A percentile compares a stretch with the other conserved stretches of the same genome.
Evolutionary conservation across 331 rosid species (phyloP).

Genomic region (Cydonia oblonga): DNA sequence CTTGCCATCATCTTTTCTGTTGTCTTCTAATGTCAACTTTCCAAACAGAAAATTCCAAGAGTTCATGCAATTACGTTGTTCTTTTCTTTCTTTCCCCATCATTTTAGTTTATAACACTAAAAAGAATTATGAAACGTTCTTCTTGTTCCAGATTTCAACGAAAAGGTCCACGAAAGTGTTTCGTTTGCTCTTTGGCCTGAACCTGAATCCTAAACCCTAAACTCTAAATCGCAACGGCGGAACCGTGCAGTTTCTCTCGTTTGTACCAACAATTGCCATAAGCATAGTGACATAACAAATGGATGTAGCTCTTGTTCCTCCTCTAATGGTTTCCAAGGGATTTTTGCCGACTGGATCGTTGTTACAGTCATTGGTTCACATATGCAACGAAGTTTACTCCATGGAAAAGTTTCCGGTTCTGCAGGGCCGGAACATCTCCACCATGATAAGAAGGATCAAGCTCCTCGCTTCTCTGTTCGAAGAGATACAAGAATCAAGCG

Average conservation of each 20-base stretch:
- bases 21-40: constrained; percentile 23
- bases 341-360: constrained; percentile 61
- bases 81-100: constrained; percentile 16
- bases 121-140: background rate
- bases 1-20: constrained; percentile 9
- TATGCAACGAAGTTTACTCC: constrained; percentile 52
- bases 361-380: constrained; percentile 56
- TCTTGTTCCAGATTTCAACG: background rate
- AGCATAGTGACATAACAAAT: constrained; percentile 16
- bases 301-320: constrained; percentile 38
- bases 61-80: constrained; percentile 25
- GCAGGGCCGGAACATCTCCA: constrained; percentile 47
- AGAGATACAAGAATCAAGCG: constrained; percentile 56
- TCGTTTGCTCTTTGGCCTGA: background rate
- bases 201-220: background rate
- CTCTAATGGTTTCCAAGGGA: constrained; percentile 37
- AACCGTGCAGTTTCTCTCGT: background rate
- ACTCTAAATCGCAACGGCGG: background rate
- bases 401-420: constrained; percentile 46
- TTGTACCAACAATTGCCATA: constrained; percentile 1
- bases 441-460: constrained; percentile 73
- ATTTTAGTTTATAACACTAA: background rate
- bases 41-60: constrained; percentile 42
- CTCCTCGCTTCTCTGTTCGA: constrained; percentile 79
- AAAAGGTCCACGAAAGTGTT: background rate